Base-by-base conservation (phyloP, 1,284 basidiomycete genomes). In the Cutaneotrichosporon dermatis region DNA sequence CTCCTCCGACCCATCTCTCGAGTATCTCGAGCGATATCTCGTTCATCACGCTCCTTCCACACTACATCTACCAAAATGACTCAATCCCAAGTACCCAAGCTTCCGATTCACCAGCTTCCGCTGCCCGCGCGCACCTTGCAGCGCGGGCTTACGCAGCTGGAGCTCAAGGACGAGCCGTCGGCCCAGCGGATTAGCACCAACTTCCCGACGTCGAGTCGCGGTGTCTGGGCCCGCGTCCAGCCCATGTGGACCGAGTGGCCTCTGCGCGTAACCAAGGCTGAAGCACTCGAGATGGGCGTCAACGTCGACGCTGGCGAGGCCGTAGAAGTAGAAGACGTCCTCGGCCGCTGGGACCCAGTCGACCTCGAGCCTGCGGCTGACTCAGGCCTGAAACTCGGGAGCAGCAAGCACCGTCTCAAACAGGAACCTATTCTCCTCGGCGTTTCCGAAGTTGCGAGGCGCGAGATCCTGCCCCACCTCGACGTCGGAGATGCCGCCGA, bases 181-280 rank as follows among this genome's bases (percentile, higher is more conserved):
- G 69, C 88, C 11, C 89, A 92, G 72, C 84, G 92, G 44, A 82
- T 90, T 58, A 65, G 85, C 83, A 64, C 80, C 83, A 54, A 81
- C 84, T 65, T 81, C 8, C 76, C 82, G 0, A 75, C 84, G 5
- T 52, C 63, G 36, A 62, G 67, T 4, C 51, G 59, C 43, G 72
- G 75, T 2, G 57, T 79, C 71, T 97, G 90, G 81, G 86, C 90
- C 10, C 87, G 88, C 71, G 86, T 91, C 50, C 83, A 87, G 1
- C 93, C 95, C 0, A 84, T 92, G 58, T 90, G 92, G 6, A 69
- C 89, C 0, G 81, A 86, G 5, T 98, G 97, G 77, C 95, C 95
- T 0, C 92, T 90, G 76, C 82, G 86, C 36, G 86, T 97, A 10
- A 78, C 80, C 4, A 79, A 82, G 35, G 80, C 83, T 25, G 84